Evolutionary conservation across 2,329 filamentous ascomycete species (phyloP).

Genomic region (Cercospora beticola): DNA sequence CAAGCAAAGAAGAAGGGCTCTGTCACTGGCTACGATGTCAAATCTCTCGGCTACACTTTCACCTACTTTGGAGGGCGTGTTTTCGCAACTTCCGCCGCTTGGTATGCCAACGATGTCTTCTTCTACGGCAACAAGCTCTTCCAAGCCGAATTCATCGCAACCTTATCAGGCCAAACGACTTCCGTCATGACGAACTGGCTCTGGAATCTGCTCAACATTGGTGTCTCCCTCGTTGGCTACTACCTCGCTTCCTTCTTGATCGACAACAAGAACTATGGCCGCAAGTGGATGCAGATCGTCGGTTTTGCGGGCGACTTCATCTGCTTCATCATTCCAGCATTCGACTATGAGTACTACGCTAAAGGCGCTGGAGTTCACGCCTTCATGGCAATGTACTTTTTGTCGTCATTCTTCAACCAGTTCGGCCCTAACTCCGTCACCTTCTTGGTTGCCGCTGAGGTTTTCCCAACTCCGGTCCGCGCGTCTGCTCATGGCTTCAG

Average conservation of each 20-base stretch:
- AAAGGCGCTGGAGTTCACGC: conserved; percentile 67
- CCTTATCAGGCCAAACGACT: conserved; percentile 61
- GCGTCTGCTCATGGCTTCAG: conserved; percentile 93
- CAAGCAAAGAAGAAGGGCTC: conserved; percentile 80
- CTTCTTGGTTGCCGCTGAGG: conserved; percentile 92
- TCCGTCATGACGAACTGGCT: conserved; percentile 85
- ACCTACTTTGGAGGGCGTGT: conserved; percentile 82
- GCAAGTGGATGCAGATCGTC: conserved; percentile 93
- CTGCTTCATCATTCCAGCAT: conserved; percentile 88
- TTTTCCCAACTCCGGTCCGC: conserved; percentile 92
- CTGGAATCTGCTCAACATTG: conserved; percentile 90
- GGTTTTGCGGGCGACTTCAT: conserved; percentile 93
- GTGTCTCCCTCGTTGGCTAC: conserved; percentile 82
- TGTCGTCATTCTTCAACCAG: conserved; percentile 98
- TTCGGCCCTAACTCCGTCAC: conserved; percentile 96
- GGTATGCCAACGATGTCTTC: conserved; percentile 98
- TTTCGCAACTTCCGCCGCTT: conserved; percentile 79
- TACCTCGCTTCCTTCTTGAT: conserved; percentile 86
- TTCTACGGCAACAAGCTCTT: conserved; percentile 99
- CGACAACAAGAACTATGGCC: conserved; percentile 94
- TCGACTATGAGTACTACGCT: conserved; percentile 83
- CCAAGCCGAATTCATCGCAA: conserved; percentile 83
- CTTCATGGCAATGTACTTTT: conserved; percentile 99
- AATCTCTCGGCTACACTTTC: conserved; percentile 76
- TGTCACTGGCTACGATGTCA: conserved; percentile 89